Evolutionary conservation across 768 basidiomycete species (phyloP), one percentile per base, ranked within the genome.

Genomic region (Lentinula aciculospora): DNA sequence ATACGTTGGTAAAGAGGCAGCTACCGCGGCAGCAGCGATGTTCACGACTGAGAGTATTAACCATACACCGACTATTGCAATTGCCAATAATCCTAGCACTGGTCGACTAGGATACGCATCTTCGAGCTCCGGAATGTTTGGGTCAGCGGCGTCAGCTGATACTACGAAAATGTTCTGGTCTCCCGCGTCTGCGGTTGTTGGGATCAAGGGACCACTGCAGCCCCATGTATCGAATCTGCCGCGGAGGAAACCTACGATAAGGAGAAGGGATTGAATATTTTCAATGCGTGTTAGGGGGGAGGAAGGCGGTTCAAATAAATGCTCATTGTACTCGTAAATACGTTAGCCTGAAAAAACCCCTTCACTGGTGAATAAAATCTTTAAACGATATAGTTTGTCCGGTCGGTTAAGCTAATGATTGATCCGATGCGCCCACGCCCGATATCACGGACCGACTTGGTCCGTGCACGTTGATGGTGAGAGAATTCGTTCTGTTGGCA

Each of bases 171-270:
- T 34, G 17, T 47, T 47, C n/a, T 47, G 50, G 50, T 29, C 50
- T 36, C 50, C 50, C 27, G 50, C 50, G 31, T 53, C 50, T 53
- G 50, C 50, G 31, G 36, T 19, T 21, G 50, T 53, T 12, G 53
- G 54, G 28, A 45, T 28, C 3, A 42, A 56, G 28, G 54, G 54
- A 28, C 54, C 54, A 9, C n/a, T 56, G 23, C 54, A 56, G 28
- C 54, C 54, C 19, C 54, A 56, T 56, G 27, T 56, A 29, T 56
- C 54, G 8, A 56, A 56, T 23, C 8, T 56, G 19, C 54, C 54
- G 17, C 54, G 54, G 8, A 42, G 54, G 17, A 56, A 56, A 23
- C 42, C 42, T 44, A 56, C 27, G 3, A 21, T 25, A 10, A 28
- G 51, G 23, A 36, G 53, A 28, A 54, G 36, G 27, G 44, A n/a